These are phyloP conservation scores for Chaetomium cochliodes DNA, from an alignment of 495 filamentous ascomycete species.

Conservation along the genomic window DNA sequence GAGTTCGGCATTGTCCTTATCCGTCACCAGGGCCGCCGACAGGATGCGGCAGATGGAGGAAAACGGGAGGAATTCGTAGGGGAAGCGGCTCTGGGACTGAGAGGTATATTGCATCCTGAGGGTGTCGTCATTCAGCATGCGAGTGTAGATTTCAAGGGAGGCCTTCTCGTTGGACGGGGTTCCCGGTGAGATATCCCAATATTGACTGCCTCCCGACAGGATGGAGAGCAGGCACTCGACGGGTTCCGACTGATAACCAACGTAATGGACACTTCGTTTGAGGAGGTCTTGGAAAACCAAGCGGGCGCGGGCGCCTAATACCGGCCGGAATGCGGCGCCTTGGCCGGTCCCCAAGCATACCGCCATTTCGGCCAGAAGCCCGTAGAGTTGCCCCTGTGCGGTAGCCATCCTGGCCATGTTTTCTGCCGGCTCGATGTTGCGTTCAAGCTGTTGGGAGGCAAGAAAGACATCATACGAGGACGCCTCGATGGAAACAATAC, in stretches of 20 bases:
- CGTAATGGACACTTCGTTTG: constrained; percentile 51
- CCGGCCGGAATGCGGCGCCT: constrained; percentile 46
- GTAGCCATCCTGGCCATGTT: constrained; percentile 51
- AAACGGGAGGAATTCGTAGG: constrained; percentile 83
- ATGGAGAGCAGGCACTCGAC: constrained; percentile 60
- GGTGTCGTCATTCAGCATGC: constrained; percentile 55
- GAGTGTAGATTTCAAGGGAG: constrained; percentile 46
- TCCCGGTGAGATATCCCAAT: constrained; percentile 51
- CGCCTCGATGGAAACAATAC: constrained; percentile 51
- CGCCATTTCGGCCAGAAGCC: constrained; percentile 60
- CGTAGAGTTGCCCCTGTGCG: constrained; percentile 57
- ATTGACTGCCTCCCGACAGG: constrained; percentile 54
- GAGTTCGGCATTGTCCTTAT: constrained; percentile 51
- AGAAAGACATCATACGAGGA: constrained; percentile 50
- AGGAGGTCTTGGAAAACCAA: constrained; percentile 64
- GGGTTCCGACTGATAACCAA: constrained; percentile 67
- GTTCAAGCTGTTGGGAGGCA: constrained; percentile 40
- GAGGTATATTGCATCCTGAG: constrained; percentile 58
- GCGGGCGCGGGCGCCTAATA: constrained; percentile 54
- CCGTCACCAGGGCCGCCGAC: constrained; percentile 39
- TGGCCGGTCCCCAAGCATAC: constrained; percentile 46
- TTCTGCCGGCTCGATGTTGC: constrained; percentile 40
- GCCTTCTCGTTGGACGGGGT: constrained; percentile 34
- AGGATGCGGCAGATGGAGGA: constrained; percentile 49
- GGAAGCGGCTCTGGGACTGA: constrained; percentile 71